Base-by-base conservation (phyloP, 2,329 filamentous ascomycete species). In the Celoporthe dispersa region DNA sequence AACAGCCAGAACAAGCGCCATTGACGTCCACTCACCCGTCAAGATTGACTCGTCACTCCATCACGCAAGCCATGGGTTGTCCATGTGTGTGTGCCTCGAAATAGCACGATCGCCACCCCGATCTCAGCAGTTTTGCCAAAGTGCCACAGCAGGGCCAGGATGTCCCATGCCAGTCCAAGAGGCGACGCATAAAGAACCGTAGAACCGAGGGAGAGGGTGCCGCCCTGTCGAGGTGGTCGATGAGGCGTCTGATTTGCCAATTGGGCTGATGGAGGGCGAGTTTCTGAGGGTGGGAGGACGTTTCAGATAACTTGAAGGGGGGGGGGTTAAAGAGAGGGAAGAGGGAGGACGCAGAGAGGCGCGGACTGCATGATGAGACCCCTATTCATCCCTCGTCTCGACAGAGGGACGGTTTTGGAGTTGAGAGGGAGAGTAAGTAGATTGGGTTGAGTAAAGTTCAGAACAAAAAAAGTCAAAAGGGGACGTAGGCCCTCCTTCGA, bases 271-370 rank as follows among this genome's bases (percentile, higher is more conserved):
- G 33, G 60, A 44, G 12, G 60, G 39, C 37, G 33, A 31, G 22
- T 19, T 39, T 19, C n/a, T 63, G 37, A 41, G 60, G 60, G 39
- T 31, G 35, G 25, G 60, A 44, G 60, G 39, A 8, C 37, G 60
- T 63, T 63, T 69, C 68, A 69, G 68, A 69, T 67, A 67, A 55
- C 68, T 62, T 69, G 68, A 44, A 9, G 11, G 11, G 35, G 12
- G 39, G 41, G 41, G 41, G 41, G 41, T 22, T 22, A 8, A 48
- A 48, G 11, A 48, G 44, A 48, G 44, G 19, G 2, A 48, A n/a
- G 22, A 31, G 65, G 39, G 41, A 25, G 22, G 60, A 62, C 39
- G 25, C 11, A 8, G 14, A 62, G 3, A 61, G 63, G 57, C 68
- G 63, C 48, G 62, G 63, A 69, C 39, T 55, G 55, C 59, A 33